A percentile compares a stretch with the other conserved stretches of the same genome.
Conservation (phyloP, 345 rosid genomes). For the Citrus medica region DNA sequence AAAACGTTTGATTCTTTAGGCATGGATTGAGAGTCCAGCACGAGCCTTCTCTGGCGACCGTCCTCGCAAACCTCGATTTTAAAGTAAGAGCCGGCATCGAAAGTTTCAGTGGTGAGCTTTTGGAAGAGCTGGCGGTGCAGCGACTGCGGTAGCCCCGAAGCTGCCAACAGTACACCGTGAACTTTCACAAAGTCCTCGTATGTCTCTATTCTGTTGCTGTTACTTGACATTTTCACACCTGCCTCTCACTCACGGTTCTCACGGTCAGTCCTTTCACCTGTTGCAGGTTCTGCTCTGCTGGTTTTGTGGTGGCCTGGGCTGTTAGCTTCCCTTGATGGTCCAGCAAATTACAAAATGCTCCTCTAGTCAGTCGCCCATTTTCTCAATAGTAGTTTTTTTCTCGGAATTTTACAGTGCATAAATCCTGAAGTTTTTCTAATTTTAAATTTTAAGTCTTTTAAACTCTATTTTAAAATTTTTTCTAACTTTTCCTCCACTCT, state of each 20-base stretch:
- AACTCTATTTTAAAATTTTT: no score
- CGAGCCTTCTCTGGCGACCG: conserved; percentile 64
- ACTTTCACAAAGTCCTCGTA: conserved; percentile 78
- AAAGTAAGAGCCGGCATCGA: conserved; percentile 82
- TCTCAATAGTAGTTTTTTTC: no score
- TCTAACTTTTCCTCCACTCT: fast-evolving
- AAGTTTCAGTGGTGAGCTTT: conserved; percentile 64
- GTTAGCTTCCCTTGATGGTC: no score
- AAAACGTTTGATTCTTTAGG: conserved; percentile 63
- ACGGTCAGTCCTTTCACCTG: no score
- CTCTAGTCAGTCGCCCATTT: no score
- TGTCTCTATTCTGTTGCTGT: conserved; percentile 28
- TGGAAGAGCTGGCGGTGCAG: conserved; percentile 70
- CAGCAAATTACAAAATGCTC: no score
- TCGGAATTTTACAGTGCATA: no score
- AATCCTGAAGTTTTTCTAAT: no score
- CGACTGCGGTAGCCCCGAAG: conserved; percentile 71
- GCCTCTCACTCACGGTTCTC: no score
- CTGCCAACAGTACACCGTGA: conserved; percentile 75
- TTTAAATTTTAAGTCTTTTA: no score
- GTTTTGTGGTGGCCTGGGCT: no score
- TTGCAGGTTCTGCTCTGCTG: no score
- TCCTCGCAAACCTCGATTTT: conserved; percentile 64
- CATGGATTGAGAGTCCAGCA: conserved; percentile 60
- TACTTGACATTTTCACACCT: background rate